Conservation (phyloP, 164 flowering plant species). For the Tinospora cordifolia region DNA sequence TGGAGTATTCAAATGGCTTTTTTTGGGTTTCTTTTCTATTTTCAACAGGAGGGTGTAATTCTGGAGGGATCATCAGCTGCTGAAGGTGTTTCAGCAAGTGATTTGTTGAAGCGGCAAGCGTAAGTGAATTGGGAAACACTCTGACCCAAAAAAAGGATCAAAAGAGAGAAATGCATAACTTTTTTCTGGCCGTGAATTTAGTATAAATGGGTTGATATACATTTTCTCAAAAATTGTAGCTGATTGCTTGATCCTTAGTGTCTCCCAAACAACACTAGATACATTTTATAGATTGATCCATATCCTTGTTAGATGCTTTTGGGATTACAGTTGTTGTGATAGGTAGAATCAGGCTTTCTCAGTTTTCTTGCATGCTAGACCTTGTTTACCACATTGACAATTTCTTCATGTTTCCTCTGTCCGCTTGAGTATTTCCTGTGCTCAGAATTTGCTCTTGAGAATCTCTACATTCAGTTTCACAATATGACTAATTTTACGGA, state of each 20-base stretch:
- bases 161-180: neutral
- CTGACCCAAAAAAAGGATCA: neutral
- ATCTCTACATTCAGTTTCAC: too few relatives aligned
- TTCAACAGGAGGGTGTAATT: constrained; percentile 75
- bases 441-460: too few relatives aligned
- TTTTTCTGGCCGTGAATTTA: neutral
- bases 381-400: neutral
- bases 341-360: neutral
- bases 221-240: neutral
- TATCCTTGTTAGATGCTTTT: too few relatives aligned
- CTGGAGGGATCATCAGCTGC: constrained; percentile 91
- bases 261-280: neutral
- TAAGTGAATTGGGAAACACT: constrained; percentile 29
- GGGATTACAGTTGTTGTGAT: too few relatives aligned
- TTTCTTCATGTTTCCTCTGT: neutral
- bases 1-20: neutral
- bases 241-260: neutral
- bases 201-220: neutral
- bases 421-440: too few relatives aligned
- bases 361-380: neutral
- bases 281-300: too few relatives aligned
- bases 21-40: constrained; percentile 2
- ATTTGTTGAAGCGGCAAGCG: constrained; percentile 75
- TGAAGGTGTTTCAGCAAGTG: constrained; percentile 78
- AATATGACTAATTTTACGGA: too few relatives aligned